phyloP scores from a whole-genome alignment of 495 filamentous ascomycete genomes.

The Hypomontagnella monticulosa region DNA sequence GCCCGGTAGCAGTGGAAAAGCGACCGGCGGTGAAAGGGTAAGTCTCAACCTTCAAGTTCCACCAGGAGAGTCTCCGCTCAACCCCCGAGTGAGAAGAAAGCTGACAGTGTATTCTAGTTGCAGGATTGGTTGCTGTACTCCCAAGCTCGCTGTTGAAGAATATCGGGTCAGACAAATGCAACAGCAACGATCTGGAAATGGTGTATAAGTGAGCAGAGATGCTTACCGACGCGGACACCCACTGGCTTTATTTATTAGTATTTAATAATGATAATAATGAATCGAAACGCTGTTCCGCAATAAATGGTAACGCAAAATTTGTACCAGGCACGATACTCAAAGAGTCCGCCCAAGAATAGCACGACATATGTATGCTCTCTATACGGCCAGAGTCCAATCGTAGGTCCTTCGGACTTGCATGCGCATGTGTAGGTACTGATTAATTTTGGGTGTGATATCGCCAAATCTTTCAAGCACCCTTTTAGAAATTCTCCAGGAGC shows the following conservation, averaged over 20 bases:
- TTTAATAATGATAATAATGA: constrained; percentile 9
- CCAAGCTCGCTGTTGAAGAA: constrained; percentile 9
- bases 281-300: neutral
- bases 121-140: constrained; percentile 20
- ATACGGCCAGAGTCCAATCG: constrained; percentile 26
- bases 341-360: constrained; percentile 25
- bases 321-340: constrained; percentile 23
- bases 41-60: constrained; percentile 11
- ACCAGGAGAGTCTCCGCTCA: constrained; percentile 19
- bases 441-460: constrained; percentile 21
- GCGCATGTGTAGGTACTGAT: constrained; percentile 22
- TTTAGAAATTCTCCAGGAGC: neutral
- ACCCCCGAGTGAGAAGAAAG: constrained; percentile 7
- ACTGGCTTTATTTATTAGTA: constrained; percentile 32
- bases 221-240: constrained; percentile 27
- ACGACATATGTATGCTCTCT: constrained; percentile 41
- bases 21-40: constrained; percentile 30
- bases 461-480: neutral
- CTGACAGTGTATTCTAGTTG: constrained; percentile 30
- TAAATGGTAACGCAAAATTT: constrained; percentile 32
- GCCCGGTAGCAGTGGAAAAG: constrained; percentile 14
- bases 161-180: constrained; percentile 34
- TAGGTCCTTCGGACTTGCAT: constrained; percentile 22
- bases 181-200: constrained; percentile 10
- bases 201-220: constrained; percentile 24